A percentile compares a stretch with the other conserved stretches of the same genome.
Conservation (phyloP, 2,329 filamentous ascomycete genomes). For the Phyllosticta ampelicida region DNA sequence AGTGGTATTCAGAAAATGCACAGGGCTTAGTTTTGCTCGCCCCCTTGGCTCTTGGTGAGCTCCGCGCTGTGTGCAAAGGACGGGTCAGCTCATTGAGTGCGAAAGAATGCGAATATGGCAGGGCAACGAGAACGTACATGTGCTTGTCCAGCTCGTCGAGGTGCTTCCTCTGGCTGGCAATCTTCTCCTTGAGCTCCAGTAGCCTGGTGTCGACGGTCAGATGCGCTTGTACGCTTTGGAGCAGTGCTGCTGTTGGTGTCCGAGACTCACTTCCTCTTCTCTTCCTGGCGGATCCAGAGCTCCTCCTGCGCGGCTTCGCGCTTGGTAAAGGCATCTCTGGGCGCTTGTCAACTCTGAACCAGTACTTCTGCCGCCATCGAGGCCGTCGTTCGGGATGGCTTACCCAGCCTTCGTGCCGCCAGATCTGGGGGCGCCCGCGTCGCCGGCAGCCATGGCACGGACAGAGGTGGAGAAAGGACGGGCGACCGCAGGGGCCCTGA, state of each 20-base stretch:
- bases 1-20: background rate
- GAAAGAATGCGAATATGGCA: background rate
- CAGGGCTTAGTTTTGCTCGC: slow-evolving; percentile 38
- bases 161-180: slow-evolving; percentile 69
- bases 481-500: slow-evolving; percentile 26
- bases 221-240: background rate
- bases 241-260: background rate
- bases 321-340: slow-evolving; percentile 82
- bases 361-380: background rate
- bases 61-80: slow-evolving; percentile 51
- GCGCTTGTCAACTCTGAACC: slow-evolving; percentile 10
- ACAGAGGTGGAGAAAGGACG: slow-evolving; percentile 34
- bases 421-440: slow-evolving; percentile 32
- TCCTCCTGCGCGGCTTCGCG: slow-evolving; percentile 84
- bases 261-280: slow-evolving; percentile 63
- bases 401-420: slow-evolving; percentile 29
- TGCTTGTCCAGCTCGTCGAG: slow-evolving; percentile 76
- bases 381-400: slow-evolving; percentile 9
- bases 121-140: slow-evolving; percentile 51
- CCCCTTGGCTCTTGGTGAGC: slow-evolving; percentile 60
- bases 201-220: slow-evolving; percentile 39
- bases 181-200: slow-evolving; percentile 54
- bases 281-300: slow-evolving; percentile 72
- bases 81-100: slow-evolving; percentile 7
- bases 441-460: slow-evolving; percentile 33